phyloP scores from a whole-genome alignment of 495 filamentous ascomycete species.

The Penicillium daleae region DNA sequence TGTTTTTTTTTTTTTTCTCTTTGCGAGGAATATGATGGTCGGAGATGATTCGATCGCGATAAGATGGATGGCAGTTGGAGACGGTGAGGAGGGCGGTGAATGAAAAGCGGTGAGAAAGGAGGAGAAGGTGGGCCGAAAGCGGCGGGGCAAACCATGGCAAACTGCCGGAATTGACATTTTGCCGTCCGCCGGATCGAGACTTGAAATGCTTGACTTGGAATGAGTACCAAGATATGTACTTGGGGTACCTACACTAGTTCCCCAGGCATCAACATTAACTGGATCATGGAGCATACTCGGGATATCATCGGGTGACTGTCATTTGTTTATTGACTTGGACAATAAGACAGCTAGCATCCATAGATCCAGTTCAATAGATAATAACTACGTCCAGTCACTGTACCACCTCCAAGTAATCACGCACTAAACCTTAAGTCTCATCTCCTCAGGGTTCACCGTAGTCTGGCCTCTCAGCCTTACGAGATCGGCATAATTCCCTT shows the following conservation, averaged over 20 bases:
- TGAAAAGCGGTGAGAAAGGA: background rate
- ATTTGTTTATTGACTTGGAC: background rate
- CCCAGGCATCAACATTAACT: no score
- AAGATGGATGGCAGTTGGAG: constrained; percentile 18
- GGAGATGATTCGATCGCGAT: constrained; percentile 6
- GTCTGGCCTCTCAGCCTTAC: constrained; percentile 7
- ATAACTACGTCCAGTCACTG: background rate
- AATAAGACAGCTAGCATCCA: no score
- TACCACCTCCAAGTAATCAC: background rate
- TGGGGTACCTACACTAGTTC: no score
- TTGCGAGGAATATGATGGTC: background rate
- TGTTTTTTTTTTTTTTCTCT: background rate
- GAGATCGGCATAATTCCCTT: background rate
- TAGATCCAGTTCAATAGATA: background rate
- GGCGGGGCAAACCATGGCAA: background rate
- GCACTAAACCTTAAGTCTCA: background rate
- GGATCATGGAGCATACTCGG: background rate
- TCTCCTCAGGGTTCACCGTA: background rate
- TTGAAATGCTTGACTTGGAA: no score
- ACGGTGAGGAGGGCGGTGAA: constrained; percentile 15
- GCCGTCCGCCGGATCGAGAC: background rate
- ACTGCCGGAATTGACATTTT: background rate
- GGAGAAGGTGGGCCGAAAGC: background rate
- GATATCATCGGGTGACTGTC: background rate
- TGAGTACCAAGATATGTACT: no score